Evolutionary conservation across 2,329 filamentous ascomycete species (phyloP).

Genomic region (Fusarium sp.): DNA sequence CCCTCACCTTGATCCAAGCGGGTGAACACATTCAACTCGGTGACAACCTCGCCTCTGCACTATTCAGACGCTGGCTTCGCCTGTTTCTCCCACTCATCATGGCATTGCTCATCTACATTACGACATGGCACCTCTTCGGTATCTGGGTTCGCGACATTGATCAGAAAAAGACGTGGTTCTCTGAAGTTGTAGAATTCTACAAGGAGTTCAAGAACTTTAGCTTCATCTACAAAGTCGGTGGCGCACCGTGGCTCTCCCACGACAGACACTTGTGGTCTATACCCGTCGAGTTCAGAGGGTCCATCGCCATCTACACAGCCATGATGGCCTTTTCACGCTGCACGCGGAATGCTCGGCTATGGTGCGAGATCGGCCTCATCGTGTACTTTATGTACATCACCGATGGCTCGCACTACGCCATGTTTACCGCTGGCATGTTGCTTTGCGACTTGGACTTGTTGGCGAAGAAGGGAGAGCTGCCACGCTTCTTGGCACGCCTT

Average conservation of each 20-base stretch:
- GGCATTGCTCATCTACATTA: conserved; percentile 64
- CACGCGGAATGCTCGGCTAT: conserved; percentile 65
- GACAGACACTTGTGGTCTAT: conserved; percentile 74
- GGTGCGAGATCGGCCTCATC: conserved; percentile 64
- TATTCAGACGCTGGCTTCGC: conserved; percentile 63
- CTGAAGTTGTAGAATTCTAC: conserved; percentile 64
- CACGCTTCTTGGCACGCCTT: conserved; percentile 58
- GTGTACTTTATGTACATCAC: conserved; percentile 76
- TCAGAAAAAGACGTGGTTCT: conserved; percentile 54
- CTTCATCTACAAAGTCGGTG: conserved; percentile 71
- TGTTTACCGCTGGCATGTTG: conserved; percentile 72
- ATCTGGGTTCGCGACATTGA: conserved; percentile 56
- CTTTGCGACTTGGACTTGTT: conserved; percentile 71
- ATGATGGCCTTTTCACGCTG: conserved; percentile 68
- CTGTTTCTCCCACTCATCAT: conserved; percentile 64
- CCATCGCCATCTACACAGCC: conserved; percentile 70
- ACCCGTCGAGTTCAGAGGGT: conserved; percentile 72
- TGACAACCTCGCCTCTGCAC: conserved; percentile 58
- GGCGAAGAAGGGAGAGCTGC: conserved; percentile 61
- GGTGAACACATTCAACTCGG: conserved; percentile 56
- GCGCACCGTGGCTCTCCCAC: conserved; percentile 62
- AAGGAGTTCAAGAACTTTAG: conserved; percentile 75
- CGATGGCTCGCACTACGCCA: conserved; percentile 71
- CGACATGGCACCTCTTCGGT: conserved; percentile 64
- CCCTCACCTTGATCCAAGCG: conserved; percentile 58